Evolutionary conservation across 257 asterid genomes (phyloP).

Genomic region (Solanum acaule): DNA sequence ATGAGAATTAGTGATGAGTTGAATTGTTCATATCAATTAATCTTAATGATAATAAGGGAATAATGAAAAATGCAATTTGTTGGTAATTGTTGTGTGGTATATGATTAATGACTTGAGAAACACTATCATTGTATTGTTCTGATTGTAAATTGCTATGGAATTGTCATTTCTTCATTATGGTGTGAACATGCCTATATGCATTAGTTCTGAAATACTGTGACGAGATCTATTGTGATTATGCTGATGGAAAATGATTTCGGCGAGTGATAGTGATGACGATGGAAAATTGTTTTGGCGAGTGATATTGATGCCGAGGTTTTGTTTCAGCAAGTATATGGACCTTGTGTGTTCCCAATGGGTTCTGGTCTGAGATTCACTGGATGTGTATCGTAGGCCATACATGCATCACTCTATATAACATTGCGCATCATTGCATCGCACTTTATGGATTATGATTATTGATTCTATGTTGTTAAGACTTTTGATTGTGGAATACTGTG

Average conservation of each 20-base stretch:
- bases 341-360: neutral
- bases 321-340: rapidly evolving
- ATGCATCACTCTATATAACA: neutral
- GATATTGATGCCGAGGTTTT: no score
- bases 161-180: neutral
- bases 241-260: no score
- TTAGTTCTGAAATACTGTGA: neutral
- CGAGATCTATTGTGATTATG: no score
- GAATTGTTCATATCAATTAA: no score
- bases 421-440: neutral
- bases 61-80: neutral
- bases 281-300: neutral
- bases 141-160: neutral
- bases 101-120: neutral
- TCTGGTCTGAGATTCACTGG: neutral
- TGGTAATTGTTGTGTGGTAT: neutral
- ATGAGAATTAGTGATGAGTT: neutral
- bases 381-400: neutral
- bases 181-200: neutral
- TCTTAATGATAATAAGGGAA: neutral
- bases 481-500: neutral
- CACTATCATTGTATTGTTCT: neutral
- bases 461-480: neutral
- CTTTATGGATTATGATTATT: neutral
- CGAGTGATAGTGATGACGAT: neutral